phyloP scores from a whole-genome alignment of 495 filamentous ascomycete species.

The Durotheca rogersii region DNA sequence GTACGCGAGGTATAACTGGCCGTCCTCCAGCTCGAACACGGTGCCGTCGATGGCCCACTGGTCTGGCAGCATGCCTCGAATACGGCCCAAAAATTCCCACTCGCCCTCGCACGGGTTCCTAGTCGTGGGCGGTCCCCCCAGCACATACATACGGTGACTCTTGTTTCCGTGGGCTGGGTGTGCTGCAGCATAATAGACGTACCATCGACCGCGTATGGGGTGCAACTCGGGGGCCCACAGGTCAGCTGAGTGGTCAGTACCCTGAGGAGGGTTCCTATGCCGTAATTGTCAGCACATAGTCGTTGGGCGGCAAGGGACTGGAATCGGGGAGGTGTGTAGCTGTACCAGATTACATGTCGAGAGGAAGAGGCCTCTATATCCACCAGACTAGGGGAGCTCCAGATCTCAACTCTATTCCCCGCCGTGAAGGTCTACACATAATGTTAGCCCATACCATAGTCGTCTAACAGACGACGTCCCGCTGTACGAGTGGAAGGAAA shows the following conservation, averaged over 20 bases:
- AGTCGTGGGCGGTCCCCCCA: slow-evolving; percentile 30
- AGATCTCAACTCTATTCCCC: slow-evolving; percentile 37
- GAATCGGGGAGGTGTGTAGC: background rate
- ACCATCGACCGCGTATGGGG: slow-evolving; percentile 35
- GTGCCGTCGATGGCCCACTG: slow-evolving; percentile 40
- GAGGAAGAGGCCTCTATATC: slow-evolving; percentile 32
- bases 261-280: slow-evolving; percentile 32
- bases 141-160: slow-evolving; percentile 37
- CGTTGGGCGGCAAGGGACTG: too few relatives aligned
- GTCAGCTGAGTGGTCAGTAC: slow-evolving; percentile 35
- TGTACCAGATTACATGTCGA: slow-evolving; percentile 36
- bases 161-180: slow-evolving; percentile 30
- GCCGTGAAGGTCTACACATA: slow-evolving; percentile 32
- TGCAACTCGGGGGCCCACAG: slow-evolving; percentile 40
- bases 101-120: slow-evolving; percentile 29
- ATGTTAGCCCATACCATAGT: slow-evolving; percentile 4
- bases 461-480: background rate
- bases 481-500: background rate
- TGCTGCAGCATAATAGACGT: slow-evolving; percentile 37
- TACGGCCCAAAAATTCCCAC: slow-evolving; percentile 37
- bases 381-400: slow-evolving; percentile 32
- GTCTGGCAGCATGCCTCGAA: slow-evolving; percentile 29
- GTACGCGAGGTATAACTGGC: slow-evolving; percentile 31
- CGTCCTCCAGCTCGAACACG: slow-evolving; percentile 29
- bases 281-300: slow-evolving; percentile 2